Conservation (phyloP, 106 monocot species). For the Acanthochlamys bracteata region DNA sequence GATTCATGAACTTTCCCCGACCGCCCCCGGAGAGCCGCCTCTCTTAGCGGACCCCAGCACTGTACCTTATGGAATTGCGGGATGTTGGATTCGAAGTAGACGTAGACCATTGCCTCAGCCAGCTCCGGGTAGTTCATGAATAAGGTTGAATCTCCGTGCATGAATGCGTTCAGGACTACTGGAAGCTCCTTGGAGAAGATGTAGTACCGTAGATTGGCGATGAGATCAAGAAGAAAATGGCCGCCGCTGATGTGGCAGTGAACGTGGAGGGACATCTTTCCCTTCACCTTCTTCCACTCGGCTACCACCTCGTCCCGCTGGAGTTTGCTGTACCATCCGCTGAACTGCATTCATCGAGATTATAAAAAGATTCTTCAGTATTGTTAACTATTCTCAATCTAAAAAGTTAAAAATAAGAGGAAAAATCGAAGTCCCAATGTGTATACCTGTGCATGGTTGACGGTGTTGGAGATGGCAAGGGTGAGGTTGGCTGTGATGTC, state of each 20-base stretch:
- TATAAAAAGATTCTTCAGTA: too few species aligned
- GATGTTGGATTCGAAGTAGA: constrained; percentile 89
- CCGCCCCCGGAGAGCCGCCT: constrained; percentile 27
- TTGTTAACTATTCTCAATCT: too few species aligned
- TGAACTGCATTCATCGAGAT: constrained; percentile 21
- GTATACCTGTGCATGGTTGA: constrained; percentile 72
- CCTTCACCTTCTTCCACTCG: constrained; percentile 87
- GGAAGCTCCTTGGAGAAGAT: constrained; percentile 91
- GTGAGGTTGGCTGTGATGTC: constrained; percentile 81
- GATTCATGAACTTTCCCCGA: too few species aligned
- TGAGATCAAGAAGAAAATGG: constrained; percentile 75
- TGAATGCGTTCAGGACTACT: constrained; percentile 91
- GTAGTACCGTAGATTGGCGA: constrained; percentile 73
- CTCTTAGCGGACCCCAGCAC: constrained; percentile 73
- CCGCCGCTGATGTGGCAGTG: constrained; percentile 98
- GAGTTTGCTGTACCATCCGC: constrained; percentile 81
- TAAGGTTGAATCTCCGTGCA: constrained; percentile 60
- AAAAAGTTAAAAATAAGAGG: too few species aligned
- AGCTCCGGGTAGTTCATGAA: constrained; percentile 65
- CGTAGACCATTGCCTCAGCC: constrained; percentile 77
- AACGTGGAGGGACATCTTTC: constrained; percentile 88
- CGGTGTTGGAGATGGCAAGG: constrained; percentile 77
- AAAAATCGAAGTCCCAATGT: background rate
- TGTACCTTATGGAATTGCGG: constrained; percentile 70
- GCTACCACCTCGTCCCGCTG: constrained; percentile 97